Percentiles rank a stretch among this genome's conserved stretches.
These are phyloP conservation scores for Azolla pinnata DNA, from an alignment of 75 land plant species.

Conservation along the genomic window DNA sequence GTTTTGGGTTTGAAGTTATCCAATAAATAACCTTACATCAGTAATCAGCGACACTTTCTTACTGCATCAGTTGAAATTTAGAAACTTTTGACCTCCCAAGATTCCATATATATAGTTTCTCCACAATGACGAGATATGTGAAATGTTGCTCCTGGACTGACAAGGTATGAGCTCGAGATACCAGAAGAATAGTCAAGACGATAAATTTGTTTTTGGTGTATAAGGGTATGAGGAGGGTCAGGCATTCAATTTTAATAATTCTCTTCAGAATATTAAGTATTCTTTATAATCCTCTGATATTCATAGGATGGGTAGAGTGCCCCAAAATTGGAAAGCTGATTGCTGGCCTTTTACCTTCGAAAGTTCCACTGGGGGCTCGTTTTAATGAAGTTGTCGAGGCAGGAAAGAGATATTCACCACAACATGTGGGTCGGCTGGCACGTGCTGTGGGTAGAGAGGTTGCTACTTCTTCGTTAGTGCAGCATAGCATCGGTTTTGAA, in stretches of 20 bases:
- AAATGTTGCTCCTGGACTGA: too few relatives aligned
- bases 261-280: not conserved
- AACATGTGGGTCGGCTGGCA: conserved; percentile 56
- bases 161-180: too few relatives aligned
- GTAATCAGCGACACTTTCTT: too few relatives aligned
- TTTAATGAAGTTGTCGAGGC: conserved; percentile 52
- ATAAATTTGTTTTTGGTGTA: too few relatives aligned
- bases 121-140: too few relatives aligned
- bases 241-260: not conserved
- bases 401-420: conserved; percentile 73
- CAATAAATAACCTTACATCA: too few relatives aligned
- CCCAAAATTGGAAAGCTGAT: conserved; percentile 64
- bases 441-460: conserved; percentile 49
- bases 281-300: not conserved
- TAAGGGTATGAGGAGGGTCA: not conserved
- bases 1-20: too few relatives aligned
- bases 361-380: conserved; percentile 80
- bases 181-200: too few relatives aligned
- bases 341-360: conserved; percentile 65
- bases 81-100: too few relatives aligned
- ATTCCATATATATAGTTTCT: too few relatives aligned
- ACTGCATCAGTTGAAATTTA: too few relatives aligned
- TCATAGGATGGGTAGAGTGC: conserved; percentile 83
- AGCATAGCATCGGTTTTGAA: conserved; percentile 1
- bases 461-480: not conserved